These are phyloP conservation scores for Parathielavia appendiculata DNA, from an alignment of 495 filamentous ascomycete genomes.

Conservation along the genomic window DNA sequence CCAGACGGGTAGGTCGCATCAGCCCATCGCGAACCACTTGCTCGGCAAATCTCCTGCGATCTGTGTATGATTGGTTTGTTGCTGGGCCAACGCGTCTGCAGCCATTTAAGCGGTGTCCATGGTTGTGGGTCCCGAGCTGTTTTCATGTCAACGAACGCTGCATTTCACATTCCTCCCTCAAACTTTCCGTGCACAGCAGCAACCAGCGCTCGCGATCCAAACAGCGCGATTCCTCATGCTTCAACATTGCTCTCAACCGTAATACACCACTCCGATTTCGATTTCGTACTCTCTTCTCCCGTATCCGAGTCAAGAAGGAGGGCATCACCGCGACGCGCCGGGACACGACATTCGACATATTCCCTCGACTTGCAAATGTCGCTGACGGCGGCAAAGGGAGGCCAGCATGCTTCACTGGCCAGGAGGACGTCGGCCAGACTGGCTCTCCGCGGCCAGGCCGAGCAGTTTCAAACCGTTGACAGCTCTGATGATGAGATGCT, in stretches of 20 bases:
- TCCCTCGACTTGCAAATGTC: slow-evolving; percentile 26
- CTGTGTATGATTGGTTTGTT: not conserved
- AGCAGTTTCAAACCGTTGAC: slow-evolving; percentile 15
- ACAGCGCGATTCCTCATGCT: not conserved
- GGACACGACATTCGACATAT: slow-evolving; percentile 1
- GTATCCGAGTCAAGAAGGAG: not conserved
- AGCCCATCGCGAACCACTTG: not conserved
- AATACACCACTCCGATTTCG: not conserved
- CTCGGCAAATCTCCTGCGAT: not conserved
- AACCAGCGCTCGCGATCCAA: not conserved
- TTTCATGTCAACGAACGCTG: not conserved
- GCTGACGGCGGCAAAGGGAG: slow-evolving; percentile 34
- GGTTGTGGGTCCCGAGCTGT: not conserved
- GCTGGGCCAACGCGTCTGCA: slow-evolving; percentile 3
- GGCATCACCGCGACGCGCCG: slow-evolving; percentile 4
- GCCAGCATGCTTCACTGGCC: slow-evolving; percentile 33
- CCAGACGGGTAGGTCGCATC: not conserved
- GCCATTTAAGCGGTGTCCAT: not conserved
- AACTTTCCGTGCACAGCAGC: not conserved
- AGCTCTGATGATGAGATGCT: slow-evolving; percentile 59
- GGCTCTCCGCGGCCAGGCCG: slow-evolving; percentile 33
- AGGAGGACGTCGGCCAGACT: slow-evolving; percentile 42
- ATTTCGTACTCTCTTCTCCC: not conserved
- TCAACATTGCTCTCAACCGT: not conserved
- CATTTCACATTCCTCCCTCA: not conserved